These are phyloP conservation scores for Pleurotus ostreatus DNA, from an alignment of 768 basidiomycete species.

Conservation along the genomic window DNA sequence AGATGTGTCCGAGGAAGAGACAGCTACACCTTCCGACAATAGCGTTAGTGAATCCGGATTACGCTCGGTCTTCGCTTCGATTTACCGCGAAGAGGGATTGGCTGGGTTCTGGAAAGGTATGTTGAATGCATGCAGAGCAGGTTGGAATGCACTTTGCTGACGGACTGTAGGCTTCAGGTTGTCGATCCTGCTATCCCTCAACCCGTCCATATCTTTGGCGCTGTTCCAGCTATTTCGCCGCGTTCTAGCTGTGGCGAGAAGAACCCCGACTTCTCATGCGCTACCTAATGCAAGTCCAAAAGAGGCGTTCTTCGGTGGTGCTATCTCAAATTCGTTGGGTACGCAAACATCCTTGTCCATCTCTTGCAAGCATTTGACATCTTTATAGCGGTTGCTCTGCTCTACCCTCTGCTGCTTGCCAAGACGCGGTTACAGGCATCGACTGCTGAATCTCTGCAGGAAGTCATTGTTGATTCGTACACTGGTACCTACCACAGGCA, in stretches of 20 bases:
- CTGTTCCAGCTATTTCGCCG: constrained; percentile 49
- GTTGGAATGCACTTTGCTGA: background rate
- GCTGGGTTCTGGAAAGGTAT: constrained; percentile 55
- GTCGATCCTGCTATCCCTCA: constrained; percentile 45
- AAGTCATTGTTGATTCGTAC: constrained; percentile 32
- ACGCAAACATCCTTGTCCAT: background rate
- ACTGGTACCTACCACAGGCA: constrained; percentile 14
- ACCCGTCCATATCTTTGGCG: constrained; percentile 55
- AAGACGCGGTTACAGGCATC: constrained; percentile 49
- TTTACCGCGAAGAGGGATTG: constrained; percentile 46
- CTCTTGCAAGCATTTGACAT: background rate
- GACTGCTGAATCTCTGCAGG: constrained; percentile 32
- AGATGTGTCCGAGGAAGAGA: constrained; percentile 10
- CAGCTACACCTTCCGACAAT: constrained; percentile 2
- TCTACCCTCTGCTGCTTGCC: constrained; percentile 59
- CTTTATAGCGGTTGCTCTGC: constrained; percentile 32
- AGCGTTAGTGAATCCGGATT: constrained; percentile 15
- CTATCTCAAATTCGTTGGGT: constrained; percentile 49
- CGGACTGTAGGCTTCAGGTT: constrained; percentile 42
- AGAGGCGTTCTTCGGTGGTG: constrained; percentile 55
- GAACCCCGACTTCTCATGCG: background rate
- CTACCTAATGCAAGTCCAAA: constrained; percentile 30
- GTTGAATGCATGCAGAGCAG: background rate
- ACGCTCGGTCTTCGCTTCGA: constrained; percentile 29
- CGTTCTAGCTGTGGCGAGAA: constrained; percentile 23